Evolutionary conservation across 75 land plant species (phyloP).

Genomic region (Sequoia sempervirens): DNA sequence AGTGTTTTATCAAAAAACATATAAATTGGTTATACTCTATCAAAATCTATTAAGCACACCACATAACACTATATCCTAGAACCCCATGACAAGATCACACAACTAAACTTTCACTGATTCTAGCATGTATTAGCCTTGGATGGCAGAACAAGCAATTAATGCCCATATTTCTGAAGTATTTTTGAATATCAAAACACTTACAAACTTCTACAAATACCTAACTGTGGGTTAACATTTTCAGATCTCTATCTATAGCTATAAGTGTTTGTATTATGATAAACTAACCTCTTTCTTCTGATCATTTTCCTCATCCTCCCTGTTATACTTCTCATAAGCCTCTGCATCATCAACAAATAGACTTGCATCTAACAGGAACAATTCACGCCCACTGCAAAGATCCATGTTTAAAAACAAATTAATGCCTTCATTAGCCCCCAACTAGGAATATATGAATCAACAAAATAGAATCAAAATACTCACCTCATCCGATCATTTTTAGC

Average conservation of each 20-base stretch:
- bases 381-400: slow-evolving; percentile 80
- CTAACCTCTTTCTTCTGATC: slow-evolving; percentile 11
- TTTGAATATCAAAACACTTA: not conserved
- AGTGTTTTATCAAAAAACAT: not conserved
- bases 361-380: slow-evolving; percentile 87
- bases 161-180: not conserved
- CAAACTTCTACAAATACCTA: not conserved
- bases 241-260: not conserved
- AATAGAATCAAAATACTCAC: slow-evolving; percentile 24
- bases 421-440: not conserved
- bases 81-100: not conserved
- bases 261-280: not conserved
- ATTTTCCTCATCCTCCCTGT: slow-evolving; percentile 71
- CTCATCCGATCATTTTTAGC: slow-evolving; percentile 99
- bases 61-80: not conserved
- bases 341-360: slow-evolving; percentile 98
- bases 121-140: not conserved
- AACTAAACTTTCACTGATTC: not conserved
- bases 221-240: not conserved
- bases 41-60: not conserved
- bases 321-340: slow-evolving; percentile 87
- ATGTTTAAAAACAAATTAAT: not conserved
- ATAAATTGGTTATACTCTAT: not conserved
- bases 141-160: not conserved
- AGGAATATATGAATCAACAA: not conserved